Evolutionary conservation across 2,329 filamentous ascomycete species (phyloP).

Genomic region (Cytospora chrysosperma): DNA sequence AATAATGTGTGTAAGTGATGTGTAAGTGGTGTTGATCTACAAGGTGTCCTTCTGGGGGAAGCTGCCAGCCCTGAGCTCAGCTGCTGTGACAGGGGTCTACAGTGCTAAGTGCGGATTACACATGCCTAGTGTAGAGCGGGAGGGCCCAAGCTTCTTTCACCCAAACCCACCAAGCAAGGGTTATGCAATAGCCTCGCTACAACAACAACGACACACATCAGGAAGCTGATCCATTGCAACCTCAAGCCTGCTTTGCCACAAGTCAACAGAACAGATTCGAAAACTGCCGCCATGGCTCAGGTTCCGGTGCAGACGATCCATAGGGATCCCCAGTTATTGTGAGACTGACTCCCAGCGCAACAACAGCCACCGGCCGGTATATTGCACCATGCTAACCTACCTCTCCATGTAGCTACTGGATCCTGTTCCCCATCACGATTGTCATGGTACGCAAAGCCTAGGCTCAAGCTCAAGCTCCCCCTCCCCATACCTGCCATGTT

Average conservation of each 20-base stretch:
- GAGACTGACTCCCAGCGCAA: slow-evolving; percentile 47
- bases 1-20: not conserved
- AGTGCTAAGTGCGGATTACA: no score
- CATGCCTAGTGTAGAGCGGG: no score
- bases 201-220: slow-evolving; percentile 1
- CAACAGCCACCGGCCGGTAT: not conserved
- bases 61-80: not conserved
- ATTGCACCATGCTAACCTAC: slow-evolving; percentile 24
- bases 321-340: slow-evolving; percentile 98
- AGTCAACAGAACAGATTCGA: slow-evolving; percentile 7
- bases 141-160: slow-evolving; percentile 3
- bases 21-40: slow-evolving; percentile 11
- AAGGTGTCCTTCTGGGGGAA: slow-evolving; percentile 15
- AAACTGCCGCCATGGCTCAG: slow-evolving; percentile 66
- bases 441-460: slow-evolving; percentile 71
- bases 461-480: not conserved
- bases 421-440: slow-evolving; percentile 92
- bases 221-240: slow-evolving; percentile 1
- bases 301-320: slow-evolving; percentile 91
- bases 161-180: not conserved
- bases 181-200: not conserved
- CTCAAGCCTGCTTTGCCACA: not conserved
- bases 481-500: slow-evolving; percentile 7
- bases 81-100: slow-evolving; percentile 3
- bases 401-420: slow-evolving; percentile 78